phyloP scores from a whole-genome alignment of 768 basidiomycete genomes.

The Mycena capillaripes region DNA sequence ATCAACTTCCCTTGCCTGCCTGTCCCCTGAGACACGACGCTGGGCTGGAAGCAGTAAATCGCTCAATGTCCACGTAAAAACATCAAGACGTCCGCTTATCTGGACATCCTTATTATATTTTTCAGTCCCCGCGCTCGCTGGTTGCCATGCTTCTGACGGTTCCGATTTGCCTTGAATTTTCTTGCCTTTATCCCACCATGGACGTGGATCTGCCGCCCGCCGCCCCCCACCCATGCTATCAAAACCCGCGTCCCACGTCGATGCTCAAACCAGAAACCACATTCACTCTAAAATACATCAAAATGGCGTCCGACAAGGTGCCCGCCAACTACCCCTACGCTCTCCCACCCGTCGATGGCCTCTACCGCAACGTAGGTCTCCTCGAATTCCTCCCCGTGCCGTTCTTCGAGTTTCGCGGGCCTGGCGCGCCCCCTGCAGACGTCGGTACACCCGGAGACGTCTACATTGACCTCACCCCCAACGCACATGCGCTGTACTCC shows the following conservation, averaged over 20 bases:
- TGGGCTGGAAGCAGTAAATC: neutral
- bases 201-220: neutral
- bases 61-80: neutral
- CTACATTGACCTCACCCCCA: slow-evolving; percentile 16
- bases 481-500: slow-evolving; percentile 5
- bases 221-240: slow-evolving; percentile 7
- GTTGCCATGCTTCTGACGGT: neutral
- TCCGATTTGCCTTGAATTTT: neutral
- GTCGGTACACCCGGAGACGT: slow-evolving; percentile 24
- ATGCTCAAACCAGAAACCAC: slow-evolving; percentile 9
- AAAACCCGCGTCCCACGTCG: slow-evolving; percentile 2
- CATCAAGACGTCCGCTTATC: neutral
- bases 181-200: neutral
- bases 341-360: neutral
- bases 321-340: slow-evolving; percentile 12
- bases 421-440: neutral
- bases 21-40: neutral
- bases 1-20: too few relatives aligned
- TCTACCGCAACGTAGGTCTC: neutral
- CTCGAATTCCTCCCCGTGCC: slow-evolving; percentile 6
- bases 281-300: neutral
- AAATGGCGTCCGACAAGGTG: neutral
- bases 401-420: slow-evolving; percentile 18
- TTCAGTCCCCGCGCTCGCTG: neutral
- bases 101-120: neutral